These are phyloP conservation scores for Lichtheimia corymbifera DNA, from an alignment of 371 early-diverging fungal species.

Conservation along the genomic window DNA sequence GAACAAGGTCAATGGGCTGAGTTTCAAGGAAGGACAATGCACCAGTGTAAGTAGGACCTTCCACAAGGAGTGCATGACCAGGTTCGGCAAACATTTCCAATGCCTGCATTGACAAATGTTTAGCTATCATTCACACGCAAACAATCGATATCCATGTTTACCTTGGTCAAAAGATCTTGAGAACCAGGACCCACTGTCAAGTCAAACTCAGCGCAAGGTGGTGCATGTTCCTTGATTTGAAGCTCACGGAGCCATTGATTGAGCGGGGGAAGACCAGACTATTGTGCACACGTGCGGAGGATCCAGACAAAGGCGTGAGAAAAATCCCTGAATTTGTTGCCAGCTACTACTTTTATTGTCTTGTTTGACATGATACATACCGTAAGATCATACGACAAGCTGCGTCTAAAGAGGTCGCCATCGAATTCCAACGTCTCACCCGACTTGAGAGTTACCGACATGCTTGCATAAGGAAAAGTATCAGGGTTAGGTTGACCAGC, in stretches of 20 bases:
- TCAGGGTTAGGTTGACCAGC: constrained; percentile 77
- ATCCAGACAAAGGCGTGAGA: neutral
- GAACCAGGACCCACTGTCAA: constrained; percentile 76
- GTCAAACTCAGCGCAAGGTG: constrained; percentile 53
- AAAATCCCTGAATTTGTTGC: constrained; percentile 4
- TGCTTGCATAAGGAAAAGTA: constrained; percentile 73
- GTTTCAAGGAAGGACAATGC: constrained; percentile 72
- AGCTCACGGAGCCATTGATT: constrained; percentile 65
- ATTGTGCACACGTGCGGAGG: neutral
- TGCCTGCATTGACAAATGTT: constrained; percentile 36
- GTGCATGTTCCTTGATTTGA: constrained; percentile 62
- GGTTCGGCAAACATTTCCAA: constrained; percentile 70
- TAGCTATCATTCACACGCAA: neutral
- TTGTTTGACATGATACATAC: constrained; percentile 25
- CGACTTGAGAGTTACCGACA: constrained; percentile 59
- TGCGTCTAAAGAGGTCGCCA: constrained; percentile 36
- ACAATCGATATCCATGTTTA: neutral
- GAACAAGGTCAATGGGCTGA: constrained; percentile 63
- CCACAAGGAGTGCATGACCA: constrained; percentile 69
- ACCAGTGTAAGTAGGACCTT: constrained; percentile 79
- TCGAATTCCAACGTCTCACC: constrained; percentile 61
- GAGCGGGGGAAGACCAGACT: constrained; percentile 68
- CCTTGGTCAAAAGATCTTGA: constrained; percentile 77
- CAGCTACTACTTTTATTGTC: neutral
- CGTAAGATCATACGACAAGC: constrained; percentile 59